Evolutionary conservation across 192 early-diverging fungal species (phyloP), one percentile per base, ranked within the genome.

Genomic region (Coemansia sp.): DNA sequence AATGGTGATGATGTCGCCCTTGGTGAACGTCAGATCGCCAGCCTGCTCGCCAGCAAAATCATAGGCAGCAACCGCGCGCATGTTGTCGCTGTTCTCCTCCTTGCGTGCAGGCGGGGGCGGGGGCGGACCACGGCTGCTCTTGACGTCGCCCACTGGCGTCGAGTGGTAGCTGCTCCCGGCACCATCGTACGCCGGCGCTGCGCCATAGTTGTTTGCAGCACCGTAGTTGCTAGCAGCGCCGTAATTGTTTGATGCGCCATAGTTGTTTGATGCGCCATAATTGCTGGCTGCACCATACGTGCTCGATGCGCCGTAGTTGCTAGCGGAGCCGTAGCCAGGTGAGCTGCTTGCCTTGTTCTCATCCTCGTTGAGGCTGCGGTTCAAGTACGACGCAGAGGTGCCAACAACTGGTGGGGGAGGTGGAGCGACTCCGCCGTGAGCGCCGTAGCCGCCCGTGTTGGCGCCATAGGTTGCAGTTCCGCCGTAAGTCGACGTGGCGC

Each of bases 1-100:
- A 10, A 98, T 82, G 3, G 77, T 82, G 59, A 98, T 94, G 22
- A 84, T 60, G 61, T 98, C 94, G 42, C 89, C 92, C 58, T 85
- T 86, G 53, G 77, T 82, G 63, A 98, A 98, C 14, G 76, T 48
- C 51, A 98, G 64, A 60, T 98, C 95, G 15, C 85, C 91, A 5
- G 77, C 61, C 56, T 90, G 78, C 51, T 91, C 81, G 1, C 85
- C 91, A 6, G 64, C 64, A 71, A 90, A 98, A 71, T 95, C 88
- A 50, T 89, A 98, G 56, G 89, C 42, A 0, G 95, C 95, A 8
- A 82, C 67, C 20, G 86, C 92, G 13, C 65, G 64, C 17, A 59
- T 52, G 18, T 71, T 67, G 1, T 74, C 62, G 14, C 14, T 2
- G 34, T 15, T 4, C 30, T 39, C 25, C 14, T 42, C 20, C 9